Conservation (phyloP, 805 yeast genomes). For the Wickerhamomyces strasburgensis region DNA sequence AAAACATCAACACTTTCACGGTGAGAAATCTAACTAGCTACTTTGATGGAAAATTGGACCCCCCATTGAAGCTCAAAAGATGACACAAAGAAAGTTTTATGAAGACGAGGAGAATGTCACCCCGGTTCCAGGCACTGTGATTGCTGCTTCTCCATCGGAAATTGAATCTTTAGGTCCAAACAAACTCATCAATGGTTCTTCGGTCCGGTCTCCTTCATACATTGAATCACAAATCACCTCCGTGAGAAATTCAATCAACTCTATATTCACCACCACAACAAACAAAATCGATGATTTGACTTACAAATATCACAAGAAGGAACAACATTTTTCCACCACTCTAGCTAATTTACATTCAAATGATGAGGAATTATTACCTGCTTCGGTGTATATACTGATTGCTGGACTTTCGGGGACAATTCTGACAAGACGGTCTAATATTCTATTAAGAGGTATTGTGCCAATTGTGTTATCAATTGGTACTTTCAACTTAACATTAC, state of each 20-base stretch:
- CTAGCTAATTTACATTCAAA: conserved; percentile 58
- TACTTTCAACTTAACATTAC: conserved; percentile 67
- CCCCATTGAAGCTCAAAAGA: too few species aligned
- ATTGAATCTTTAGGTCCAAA: conserved; percentile 42
- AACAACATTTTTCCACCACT: conserved; percentile 58
- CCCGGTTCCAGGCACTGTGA: conserved; percentile 47
- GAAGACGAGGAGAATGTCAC: conserved; percentile 42
- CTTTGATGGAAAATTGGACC: neutral
- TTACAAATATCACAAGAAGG: conserved; percentile 48
- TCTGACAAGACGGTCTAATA: conserved; percentile 60
- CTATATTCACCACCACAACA: conserved; percentile 25
- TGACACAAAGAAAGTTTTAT: conserved; percentile 33
- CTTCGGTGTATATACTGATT: conserved; percentile 59
- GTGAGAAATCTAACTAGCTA: too few species aligned
- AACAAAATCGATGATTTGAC: conserved; percentile 42
- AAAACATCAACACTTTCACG: neutral
- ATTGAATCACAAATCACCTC: conserved; percentile 44
- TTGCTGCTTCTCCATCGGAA: conserved; percentile 39
- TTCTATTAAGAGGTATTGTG: conserved; percentile 45
- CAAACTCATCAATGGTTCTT: conserved; percentile 48
- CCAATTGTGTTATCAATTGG: conserved; percentile 59
- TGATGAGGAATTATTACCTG: conserved; percentile 68
- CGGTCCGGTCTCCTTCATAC: conserved; percentile 45
- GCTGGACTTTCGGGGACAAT: conserved; percentile 72
- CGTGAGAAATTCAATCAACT: conserved; percentile 38